phyloP scores from a whole-genome alignment of 2,329 filamentous ascomycete species.

The Phialophora expanda region DNA sequence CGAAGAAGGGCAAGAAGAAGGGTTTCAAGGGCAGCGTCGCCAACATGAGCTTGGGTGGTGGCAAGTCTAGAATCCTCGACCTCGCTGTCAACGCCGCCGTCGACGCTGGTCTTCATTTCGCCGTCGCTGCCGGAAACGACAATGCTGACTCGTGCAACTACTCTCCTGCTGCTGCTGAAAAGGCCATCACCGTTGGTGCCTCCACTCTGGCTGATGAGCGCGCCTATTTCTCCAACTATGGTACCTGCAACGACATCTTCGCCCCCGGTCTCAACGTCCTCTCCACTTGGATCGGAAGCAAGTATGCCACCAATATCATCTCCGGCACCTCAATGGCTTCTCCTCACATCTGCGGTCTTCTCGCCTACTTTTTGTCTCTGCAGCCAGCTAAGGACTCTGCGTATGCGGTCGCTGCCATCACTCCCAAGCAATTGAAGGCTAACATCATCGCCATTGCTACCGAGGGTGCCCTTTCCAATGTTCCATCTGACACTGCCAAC shows the following conservation, averaged over 20 bases:
- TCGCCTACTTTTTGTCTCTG: slow-evolving; percentile 97
- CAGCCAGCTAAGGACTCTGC: slow-evolving; percentile 89
- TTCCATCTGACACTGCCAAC: slow-evolving; percentile 87
- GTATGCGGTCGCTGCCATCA: slow-evolving; percentile 86
- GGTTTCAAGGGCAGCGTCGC: slow-evolving; percentile 98
- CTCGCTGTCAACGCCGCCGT: slow-evolving; percentile 93
- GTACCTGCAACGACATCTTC: slow-evolving; percentile 95
- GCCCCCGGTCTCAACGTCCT: slow-evolving; percentile 95
- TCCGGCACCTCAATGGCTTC: slow-evolving; percentile 99
- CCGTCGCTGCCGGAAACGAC: slow-evolving; percentile 97
- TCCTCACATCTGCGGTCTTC: slow-evolving; percentile 91
- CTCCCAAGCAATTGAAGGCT: slow-evolving; percentile 91
- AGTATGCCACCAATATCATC: slow-evolving; percentile 97
- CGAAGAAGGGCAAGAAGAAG: slow-evolving; percentile 88
- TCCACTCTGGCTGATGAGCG: slow-evolving; percentile 92
- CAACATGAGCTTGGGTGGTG: slow-evolving; percentile 99
- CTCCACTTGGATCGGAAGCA: slow-evolving; percentile 98
- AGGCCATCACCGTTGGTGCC: slow-evolving; percentile 94
- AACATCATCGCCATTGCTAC: slow-evolving; percentile 85
- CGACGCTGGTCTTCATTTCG: slow-evolving; percentile 90
- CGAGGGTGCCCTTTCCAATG: slow-evolving; percentile 74
- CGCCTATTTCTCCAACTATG: slow-evolving; percentile 99
- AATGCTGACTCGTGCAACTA: slow-evolving; percentile 99
- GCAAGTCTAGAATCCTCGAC: slow-evolving; percentile 92
- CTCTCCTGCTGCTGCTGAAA: slow-evolving; percentile 89